Conservation (phyloP, 805 yeast genomes). For the Zygosaccharomyces bisporus region DNA sequence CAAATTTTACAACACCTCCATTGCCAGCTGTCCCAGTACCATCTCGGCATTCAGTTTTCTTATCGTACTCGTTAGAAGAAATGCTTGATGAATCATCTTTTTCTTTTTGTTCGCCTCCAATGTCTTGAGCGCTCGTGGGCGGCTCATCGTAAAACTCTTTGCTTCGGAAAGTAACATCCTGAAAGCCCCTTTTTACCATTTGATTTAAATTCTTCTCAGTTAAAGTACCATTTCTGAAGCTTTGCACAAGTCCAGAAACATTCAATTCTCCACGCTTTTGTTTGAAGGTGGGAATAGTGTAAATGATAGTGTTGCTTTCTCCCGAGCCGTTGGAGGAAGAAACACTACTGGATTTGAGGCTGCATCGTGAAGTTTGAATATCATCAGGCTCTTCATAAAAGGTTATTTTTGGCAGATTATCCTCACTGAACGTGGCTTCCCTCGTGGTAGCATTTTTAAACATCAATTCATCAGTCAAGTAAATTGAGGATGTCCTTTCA, state of each 20-base stretch:
- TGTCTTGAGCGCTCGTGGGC: conserved; percentile 1
- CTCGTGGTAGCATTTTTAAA: background rate
- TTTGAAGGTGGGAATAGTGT: conserved; percentile 45
- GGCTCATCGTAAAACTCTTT: conserved; percentile 22
- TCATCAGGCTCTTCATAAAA: background rate
- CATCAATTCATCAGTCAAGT: conserved; percentile 9
- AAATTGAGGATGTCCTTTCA: conserved; percentile 18
- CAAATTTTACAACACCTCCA: conserved; percentile 26
- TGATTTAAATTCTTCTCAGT: conserved; percentile 15
- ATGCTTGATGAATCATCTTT: conserved; percentile 3
- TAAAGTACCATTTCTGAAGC: conserved; percentile 20
- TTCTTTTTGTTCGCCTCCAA: background rate
- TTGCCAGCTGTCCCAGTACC: conserved; percentile 1
- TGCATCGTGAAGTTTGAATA: conserved; percentile 2
- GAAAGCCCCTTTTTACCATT: conserved; percentile 10
- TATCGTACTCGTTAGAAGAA: conserved; percentile 1
- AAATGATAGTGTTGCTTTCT: conserved; percentile 14
- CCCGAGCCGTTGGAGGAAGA: conserved; percentile 5
- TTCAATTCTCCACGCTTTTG: conserved; percentile 12
- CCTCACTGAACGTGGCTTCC: background rate
- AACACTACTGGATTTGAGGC: background rate
- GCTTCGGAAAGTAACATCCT: conserved; percentile 14
- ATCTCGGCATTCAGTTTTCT: background rate
- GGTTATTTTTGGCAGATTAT: background rate
- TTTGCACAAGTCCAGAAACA: conserved; percentile 19